Base-by-base conservation (phyloP, 192 early-diverging fungal genomes). In the Ambispora gerdemannii region DNA sequence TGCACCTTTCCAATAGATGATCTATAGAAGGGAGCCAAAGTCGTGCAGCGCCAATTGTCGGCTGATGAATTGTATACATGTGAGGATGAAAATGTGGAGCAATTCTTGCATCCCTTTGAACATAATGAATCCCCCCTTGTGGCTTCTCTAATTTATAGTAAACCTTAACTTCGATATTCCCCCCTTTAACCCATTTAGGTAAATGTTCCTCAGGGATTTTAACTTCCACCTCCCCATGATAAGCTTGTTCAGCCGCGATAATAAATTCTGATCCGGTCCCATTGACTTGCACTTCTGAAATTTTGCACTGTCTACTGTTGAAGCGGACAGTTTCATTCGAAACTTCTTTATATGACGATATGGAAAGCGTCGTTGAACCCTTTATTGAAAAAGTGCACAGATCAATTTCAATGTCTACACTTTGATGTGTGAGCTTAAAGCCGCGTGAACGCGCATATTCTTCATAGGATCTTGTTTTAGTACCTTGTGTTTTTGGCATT, bases 21-120 rank as follows among this genome's bases (percentile, higher is more conserved):
- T 94, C 92, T 38, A 92, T 67, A 60, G 92, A 94, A 15, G 93
- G 93, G 36, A 94, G 74, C 92, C 92, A 93, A 34, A 80, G 60
- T 4, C 93, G 84, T 6, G 91, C 84, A 20, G 78, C 77, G 8
- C 92, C 89, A 28, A 89, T 87, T 11, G 87, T 60, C 27, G 87
- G 80, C 30, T 82, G 82, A 58, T 90, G 86, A 58, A 88, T 82
- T 7, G 91, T 91, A 75, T 91, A 85, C 68, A 87, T 71, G 76
- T 81, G 79, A 47, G 77, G 82, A 31, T 76, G 72, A 15, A 84
- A 79, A 66, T 86, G 77, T 50, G 85, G 85, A 8, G 81, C 85
- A 63, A 81, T 78, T 19, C 78, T 70, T 4, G 81, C 76, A 43
- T 87, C 86, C n/a, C 81, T 80, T 63, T 80, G 79, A 20, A 81